Base-by-base conservation (phyloP, 805 yeast species). In the Candida stauntonica region DNA sequence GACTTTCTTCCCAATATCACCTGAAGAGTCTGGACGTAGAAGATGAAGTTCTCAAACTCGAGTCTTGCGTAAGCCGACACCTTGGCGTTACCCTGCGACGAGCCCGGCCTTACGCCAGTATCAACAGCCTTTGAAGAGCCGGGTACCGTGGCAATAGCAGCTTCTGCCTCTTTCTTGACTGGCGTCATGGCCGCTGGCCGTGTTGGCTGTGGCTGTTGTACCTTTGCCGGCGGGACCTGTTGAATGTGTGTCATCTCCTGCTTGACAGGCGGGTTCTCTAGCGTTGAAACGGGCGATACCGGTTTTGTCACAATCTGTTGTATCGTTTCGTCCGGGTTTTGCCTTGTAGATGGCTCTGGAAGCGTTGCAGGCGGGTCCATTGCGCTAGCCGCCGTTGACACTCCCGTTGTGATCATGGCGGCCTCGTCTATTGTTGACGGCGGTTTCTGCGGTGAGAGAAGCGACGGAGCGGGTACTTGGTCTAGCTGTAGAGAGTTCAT, bases 1-100 rank as follows among this genome's bases (percentile, higher is more conserved):
- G 89, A 83, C 42, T 86, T 74, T 51, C 99, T 72, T n/a, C 99
- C 99, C 31, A 93, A 67, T 7, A 91, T 75, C 2, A 91, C 96
- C 61, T 93, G 97, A 55, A 93, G 70, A 1, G 99, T 93, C 63
- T 93, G 99, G 9, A 93, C 96, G 52, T 91, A 93, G 57, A 93
- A 93, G 3, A 96, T 89, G 59, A 84, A 91, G 47, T 86, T 78
- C 43, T 86, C 96, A 60, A 93, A 93, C 58, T 93, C 98, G 28
- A 93, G 65, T 50, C 88, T 67, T 2, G 93, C 93, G 58, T 69
- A 69, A 2, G 73, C 74, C 4, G 68, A 62, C 8, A 69, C 70
- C 31, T 67, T 66, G 4, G 72, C 58, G 17, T 41, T 46, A 21
- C 37, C 29, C 12, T 19, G 35, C 5, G 33, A 27, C 3, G 42